Percentiles rank a stretch among this genome's conserved stretches.
Evolutionary conservation across 2,329 filamentous ascomycete species (phyloP).

Genomic region (Dothistroma pini): DNA sequence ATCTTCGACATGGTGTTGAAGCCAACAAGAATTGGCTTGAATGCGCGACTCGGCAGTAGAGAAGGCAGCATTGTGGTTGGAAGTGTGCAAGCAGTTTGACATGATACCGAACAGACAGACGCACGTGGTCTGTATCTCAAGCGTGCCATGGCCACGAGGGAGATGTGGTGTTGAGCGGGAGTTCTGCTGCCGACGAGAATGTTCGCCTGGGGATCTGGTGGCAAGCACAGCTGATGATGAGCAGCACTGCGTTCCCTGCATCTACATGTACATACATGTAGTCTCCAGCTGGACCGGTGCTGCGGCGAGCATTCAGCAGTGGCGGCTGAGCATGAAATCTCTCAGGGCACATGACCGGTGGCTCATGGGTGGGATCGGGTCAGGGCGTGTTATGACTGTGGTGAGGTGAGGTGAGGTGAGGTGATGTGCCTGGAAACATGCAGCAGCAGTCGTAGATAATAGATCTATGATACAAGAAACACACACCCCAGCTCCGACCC

Average conservation of each 20-base stretch:
- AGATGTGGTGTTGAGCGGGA: background rate
- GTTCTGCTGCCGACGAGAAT: background rate
- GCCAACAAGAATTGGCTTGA: too few species aligned
- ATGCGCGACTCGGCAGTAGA: too few species aligned
- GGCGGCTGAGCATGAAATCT: background rate
- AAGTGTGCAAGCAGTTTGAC: too few species aligned
- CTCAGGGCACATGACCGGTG: background rate
- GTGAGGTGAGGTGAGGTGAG: too few species aligned
- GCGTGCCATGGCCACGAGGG: background rate
- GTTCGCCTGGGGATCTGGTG: background rate
- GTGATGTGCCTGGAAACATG: too few species aligned
- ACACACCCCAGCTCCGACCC: too few species aligned
- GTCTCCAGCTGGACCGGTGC: background rate
- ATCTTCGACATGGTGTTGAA: too few species aligned
- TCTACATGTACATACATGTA: background rate
- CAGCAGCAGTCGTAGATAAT: too few species aligned
- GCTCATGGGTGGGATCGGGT: background rate
- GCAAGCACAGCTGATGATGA: background rate
- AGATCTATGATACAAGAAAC: too few species aligned
- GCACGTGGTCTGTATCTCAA: background rate
- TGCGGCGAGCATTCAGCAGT: background rate
- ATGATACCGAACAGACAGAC: too few species aligned
- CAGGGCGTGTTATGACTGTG: background rate
- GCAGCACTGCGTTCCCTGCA: background rate
- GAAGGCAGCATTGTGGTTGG: too few species aligned